phyloP scores from a whole-genome alignment of 2,329 filamentous ascomycete genomes.

The Calonectria fujianensis region DNA sequence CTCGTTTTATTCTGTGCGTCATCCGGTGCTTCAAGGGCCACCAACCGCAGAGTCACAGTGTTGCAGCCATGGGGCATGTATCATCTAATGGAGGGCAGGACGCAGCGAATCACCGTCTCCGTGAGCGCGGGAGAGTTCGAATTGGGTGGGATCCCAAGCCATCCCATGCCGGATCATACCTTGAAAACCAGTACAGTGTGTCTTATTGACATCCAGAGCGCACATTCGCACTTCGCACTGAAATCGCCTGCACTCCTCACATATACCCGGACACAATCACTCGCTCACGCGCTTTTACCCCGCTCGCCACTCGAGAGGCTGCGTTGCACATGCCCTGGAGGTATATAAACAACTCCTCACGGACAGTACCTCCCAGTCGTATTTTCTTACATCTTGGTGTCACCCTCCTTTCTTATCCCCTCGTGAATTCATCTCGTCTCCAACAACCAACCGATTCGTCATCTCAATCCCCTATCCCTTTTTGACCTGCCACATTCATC shows the following conservation, averaged over 20 bases:
- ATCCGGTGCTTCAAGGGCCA: conserved; percentile 21
- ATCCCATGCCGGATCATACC: conserved; percentile 33
- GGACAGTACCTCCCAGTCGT: conserved; percentile 21
- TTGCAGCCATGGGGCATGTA: conserved; percentile 4
- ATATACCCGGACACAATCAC: conserved; percentile 29
- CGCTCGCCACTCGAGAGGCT: conserved; percentile 49
- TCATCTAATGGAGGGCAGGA: conserved; percentile 9
- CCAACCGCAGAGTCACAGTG: conserved; percentile 25
- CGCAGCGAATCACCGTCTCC: conserved; percentile 23
- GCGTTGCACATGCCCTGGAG: conserved; percentile 15
- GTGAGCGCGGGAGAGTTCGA: conserved; percentile 25
- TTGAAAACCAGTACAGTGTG: conserved; percentile 32
- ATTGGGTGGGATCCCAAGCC: conserved; percentile 27
- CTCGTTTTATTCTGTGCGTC: conserved; percentile 20
- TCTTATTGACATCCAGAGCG: conserved; percentile 8
- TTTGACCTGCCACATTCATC: not conserved
- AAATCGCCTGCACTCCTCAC: conserved; percentile 24
- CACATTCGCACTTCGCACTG: conserved; percentile 25
- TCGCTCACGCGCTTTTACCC: conserved; percentile 53
- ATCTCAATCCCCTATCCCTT: conserved; percentile 9
- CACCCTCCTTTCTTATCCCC: conserved; percentile 36
- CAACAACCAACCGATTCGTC: not conserved
- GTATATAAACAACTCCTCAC: conserved; percentile 39
- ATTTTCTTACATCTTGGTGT: conserved; percentile 32
- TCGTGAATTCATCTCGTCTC: conserved; percentile 24